These are phyloP conservation scores for Mucuna pruriens DNA, from an alignment of 306 rosid genomes.

Conservation along the genomic window DNA sequence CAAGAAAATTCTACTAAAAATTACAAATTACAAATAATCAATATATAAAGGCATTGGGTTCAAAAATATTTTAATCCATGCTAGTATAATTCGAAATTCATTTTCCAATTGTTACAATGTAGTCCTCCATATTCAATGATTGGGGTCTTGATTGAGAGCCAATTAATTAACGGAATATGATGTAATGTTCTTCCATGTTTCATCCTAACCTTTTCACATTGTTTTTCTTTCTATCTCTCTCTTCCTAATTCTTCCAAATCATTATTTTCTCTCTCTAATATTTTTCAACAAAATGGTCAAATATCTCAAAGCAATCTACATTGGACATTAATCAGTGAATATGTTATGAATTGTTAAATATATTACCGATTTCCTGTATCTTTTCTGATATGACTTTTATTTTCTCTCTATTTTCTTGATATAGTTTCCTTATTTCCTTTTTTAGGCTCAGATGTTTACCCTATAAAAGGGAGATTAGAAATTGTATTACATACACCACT, in stretches of 20 bases:
- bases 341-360: background rate
- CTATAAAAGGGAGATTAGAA: no score
- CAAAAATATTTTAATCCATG: background rate
- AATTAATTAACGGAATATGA: background rate
- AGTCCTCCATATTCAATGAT: background rate
- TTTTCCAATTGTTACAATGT: constrained; percentile 31
- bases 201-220: background rate
- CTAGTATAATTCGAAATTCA: background rate
- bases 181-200: background rate
- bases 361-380: no score
- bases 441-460: no score
- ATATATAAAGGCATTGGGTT: background rate
- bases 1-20: constrained; percentile 10
- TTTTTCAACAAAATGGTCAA: background rate
- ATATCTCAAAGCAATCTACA: background rate
- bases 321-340: background rate
- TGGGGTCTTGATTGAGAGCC: background rate
- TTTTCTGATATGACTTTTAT: no score
- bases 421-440: no score
- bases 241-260: background rate
- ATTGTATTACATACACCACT: no score
- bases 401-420: no score
- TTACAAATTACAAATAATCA: background rate
- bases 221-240: background rate
- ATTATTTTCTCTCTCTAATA: background rate